Evolutionary conservation across 441 rosid species (phyloP).

Genomic region (Jatropha multifida): DNA sequence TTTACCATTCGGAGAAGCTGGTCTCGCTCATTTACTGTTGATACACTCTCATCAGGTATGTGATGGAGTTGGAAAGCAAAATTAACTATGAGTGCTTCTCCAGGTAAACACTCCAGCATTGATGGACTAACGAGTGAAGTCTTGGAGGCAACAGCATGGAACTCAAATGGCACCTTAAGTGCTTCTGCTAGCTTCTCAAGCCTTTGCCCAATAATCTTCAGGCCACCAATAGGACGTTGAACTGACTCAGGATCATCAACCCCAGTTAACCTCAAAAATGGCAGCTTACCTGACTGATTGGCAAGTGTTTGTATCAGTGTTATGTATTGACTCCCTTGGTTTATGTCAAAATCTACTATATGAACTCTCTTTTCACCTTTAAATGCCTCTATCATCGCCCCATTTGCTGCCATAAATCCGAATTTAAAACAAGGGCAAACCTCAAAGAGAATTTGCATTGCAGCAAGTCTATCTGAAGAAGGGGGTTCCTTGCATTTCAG

Average conservation of each 20-base stretch:
- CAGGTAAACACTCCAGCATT: conserved; percentile 56
- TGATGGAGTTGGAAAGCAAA: conserved; percentile 98
- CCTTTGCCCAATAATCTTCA: conserved; percentile 71
- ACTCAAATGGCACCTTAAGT: conserved; percentile 65
- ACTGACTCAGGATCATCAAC: conserved; percentile 96
- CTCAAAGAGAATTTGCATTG: conserved; percentile 98
- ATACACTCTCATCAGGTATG: conserved; percentile 99
- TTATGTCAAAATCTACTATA: conserved; percentile 88
- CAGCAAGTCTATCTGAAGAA: conserved; percentile 89
- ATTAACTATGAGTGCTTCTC: conserved; percentile 83
- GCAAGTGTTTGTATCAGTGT: conserved; percentile 73
- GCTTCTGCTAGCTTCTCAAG: conserved; percentile 77
- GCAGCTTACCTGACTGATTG: conserved; percentile 47
- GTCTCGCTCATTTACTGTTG: conserved; percentile 86
- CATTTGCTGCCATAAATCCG: conserved; percentile 91
- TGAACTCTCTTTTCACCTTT: conserved; percentile 80
- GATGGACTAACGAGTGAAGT: conserved; percentile 72
- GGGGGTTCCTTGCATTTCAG: conserved; percentile 99
- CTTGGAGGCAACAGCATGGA: conserved; percentile 69
- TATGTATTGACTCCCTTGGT: conserved; percentile 96
- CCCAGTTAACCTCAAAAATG: conserved; percentile 78
- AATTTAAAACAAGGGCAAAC: conserved; percentile 97
- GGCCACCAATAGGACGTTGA: conserved; percentile 82
- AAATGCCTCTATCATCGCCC: conserved; percentile 78
- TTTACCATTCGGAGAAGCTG: conserved; percentile 90